Evolutionary conservation across 106 monocot genomes (phyloP).

Genomic region (Dioscorea dumetorum): DNA sequence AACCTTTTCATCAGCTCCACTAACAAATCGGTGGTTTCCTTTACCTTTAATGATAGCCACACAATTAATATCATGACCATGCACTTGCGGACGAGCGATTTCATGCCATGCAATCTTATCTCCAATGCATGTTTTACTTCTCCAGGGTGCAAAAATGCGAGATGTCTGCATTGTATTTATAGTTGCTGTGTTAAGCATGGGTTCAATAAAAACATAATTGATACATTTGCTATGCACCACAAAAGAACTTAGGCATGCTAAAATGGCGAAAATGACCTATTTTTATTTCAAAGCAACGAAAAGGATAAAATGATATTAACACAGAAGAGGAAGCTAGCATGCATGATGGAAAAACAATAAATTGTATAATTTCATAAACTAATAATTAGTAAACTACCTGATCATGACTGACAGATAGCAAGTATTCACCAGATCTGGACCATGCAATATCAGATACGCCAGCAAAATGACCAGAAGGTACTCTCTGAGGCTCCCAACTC

Average conservation of each 20-base stretch:
- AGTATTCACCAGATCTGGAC: conserved; percentile 66
- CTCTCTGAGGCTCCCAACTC: conserved; percentile 85
- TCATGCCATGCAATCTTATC: conserved; percentile 63
- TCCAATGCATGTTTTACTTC: conserved; percentile 14
- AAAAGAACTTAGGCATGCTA: too few species aligned
- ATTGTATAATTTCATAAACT: too few species aligned
- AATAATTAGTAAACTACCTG: conserved; percentile 39
- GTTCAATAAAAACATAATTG: too few species aligned
- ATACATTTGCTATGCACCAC: too few species aligned
- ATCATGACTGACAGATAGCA: conserved; percentile 94
- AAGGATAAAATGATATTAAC: too few species aligned
- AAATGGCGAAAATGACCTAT: too few species aligned
- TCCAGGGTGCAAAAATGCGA: conserved; percentile 85
- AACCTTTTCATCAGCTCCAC: conserved; percentile 99
- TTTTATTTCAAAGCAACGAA: too few species aligned
- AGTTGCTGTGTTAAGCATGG: neutral
- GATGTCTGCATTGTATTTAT: conserved; percentile 53
- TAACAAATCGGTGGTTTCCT: conserved; percentile 89
- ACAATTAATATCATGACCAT: conserved; percentile 99
- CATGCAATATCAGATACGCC: conserved; percentile 79
- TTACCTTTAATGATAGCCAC: conserved; percentile 56
- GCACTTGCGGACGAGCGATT: conserved; percentile 97
- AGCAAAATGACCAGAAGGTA: conserved; percentile 92
- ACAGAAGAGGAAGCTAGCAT: too few species aligned
- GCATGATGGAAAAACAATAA: too few species aligned